Conservation (phyloP, 805 yeast genomes). For the Blastobotrys attinorum region DNA sequence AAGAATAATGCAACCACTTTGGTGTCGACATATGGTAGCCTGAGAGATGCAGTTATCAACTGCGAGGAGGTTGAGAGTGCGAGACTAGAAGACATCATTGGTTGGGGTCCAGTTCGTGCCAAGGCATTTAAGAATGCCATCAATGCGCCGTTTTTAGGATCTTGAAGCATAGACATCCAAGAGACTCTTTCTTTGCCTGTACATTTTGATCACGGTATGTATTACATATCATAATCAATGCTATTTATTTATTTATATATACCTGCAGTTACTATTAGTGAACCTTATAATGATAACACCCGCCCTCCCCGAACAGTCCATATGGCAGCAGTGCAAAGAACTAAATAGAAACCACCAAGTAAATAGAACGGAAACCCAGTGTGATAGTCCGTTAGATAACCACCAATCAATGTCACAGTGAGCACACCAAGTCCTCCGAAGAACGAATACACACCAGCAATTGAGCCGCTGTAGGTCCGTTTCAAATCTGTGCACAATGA, state of each 20-base stretch:
- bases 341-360: conserved; percentile 36
- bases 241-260: too few species aligned
- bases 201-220: too few species aligned
- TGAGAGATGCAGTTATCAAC: conserved; percentile 13
- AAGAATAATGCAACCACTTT: conserved; percentile 30
- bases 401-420: conserved; percentile 53
- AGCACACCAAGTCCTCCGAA: conserved; percentile 64
- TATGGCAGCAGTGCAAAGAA: conserved; percentile 7
- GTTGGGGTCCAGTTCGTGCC: conserved; percentile 23
- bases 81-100: conserved; percentile 14
- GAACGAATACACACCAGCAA: conserved; percentile 62
- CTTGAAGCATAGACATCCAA: too few species aligned
- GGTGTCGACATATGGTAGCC: conserved; percentile 26
- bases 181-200: too few species aligned
- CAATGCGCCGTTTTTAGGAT: conserved; percentile 17
- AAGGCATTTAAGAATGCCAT: conserved; percentile 16
- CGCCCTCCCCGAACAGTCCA: not conserved
- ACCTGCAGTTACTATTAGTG: too few species aligned
- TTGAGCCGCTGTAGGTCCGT: conserved; percentile 46
- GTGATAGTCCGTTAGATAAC: conserved; percentile 50
- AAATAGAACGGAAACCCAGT: conserved; percentile 52
- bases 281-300: too few species aligned
- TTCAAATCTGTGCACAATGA: conserved; percentile 45
- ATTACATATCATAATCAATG: too few species aligned
- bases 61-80: conserved; percentile 9